Evolutionary conservation across 495 filamentous ascomycete species (phyloP).

Genomic region (Xylaria cubensis): DNA sequence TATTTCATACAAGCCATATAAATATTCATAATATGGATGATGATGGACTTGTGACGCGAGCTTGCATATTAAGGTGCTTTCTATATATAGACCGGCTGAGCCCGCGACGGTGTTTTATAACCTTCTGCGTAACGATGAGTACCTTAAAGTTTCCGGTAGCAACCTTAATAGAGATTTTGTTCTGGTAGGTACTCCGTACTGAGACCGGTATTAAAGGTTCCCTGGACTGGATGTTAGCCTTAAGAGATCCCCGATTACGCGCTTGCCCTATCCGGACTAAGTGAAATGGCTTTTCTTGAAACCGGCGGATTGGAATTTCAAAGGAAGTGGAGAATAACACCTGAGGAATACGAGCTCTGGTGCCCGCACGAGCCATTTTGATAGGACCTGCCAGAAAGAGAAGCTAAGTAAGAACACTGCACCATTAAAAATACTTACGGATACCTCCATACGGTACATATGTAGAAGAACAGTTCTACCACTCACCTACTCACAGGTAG

Average conservation of each 20-base stretch:
- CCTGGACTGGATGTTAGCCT: no score
- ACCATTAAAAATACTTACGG: not conserved
- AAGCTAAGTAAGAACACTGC: not conserved
- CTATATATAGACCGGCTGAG: not conserved
- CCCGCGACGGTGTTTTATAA: not conserved
- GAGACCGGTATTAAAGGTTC: not conserved
- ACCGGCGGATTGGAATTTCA: not conserved
- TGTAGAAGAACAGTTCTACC: not conserved
- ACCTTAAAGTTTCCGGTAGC: no score
- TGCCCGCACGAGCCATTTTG: not conserved
- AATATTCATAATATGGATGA: not conserved
- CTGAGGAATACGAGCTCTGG: conserved; percentile 9
- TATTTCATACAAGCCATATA: no score
- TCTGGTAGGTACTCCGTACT: no score
- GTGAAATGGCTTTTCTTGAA: not conserved
- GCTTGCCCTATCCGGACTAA: not conserved
- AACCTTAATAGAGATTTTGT: no score
- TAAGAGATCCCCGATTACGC: not conserved
- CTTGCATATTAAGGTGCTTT: not conserved
- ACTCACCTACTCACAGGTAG: not conserved
- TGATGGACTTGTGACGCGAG: no score
- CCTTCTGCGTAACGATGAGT: not conserved
- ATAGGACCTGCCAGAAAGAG: conserved; percentile 2
- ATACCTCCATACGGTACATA: not conserved
- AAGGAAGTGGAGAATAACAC: conserved; percentile 4